Percentiles rank a stretch among this genome's conserved stretches.
Evolutionary conservation across 352 stramenopile species (phyloP).

Genomic region (Phytophthora podocarpi): DNA sequence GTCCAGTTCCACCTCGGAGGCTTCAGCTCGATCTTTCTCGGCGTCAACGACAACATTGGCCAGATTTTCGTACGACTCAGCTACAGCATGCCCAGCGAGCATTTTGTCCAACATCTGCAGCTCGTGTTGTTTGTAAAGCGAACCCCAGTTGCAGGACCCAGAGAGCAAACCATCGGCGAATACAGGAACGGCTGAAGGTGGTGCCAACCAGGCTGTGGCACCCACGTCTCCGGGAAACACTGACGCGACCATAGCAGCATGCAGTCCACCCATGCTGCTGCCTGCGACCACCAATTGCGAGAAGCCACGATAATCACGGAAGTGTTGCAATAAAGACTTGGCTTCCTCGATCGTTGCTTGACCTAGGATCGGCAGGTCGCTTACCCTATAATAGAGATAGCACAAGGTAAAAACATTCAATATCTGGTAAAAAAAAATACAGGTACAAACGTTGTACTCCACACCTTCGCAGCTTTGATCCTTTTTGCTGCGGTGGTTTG

Average conservation of each 20-base stretch:
- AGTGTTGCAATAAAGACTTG: slow-evolving; percentile 77
- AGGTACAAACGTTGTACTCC: neutral
- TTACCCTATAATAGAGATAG: slow-evolving; percentile 50
- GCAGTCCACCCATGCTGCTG: slow-evolving; percentile 79
- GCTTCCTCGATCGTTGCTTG: slow-evolving; percentile 85
- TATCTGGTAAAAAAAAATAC: neutral
- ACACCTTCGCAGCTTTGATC: slow-evolving; percentile 74
- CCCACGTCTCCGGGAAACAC: slow-evolving; percentile 74
- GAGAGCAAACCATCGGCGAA: slow-evolving; percentile 80
- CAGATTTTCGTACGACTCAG: slow-evolving; percentile 31
- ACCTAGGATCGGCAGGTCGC: slow-evolving; percentile 71
- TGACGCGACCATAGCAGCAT: slow-evolving; percentile 78
- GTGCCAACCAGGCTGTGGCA: slow-evolving; percentile 70
- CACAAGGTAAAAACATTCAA: neutral
- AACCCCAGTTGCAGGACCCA: slow-evolving; percentile 78
- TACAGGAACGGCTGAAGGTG: slow-evolving; percentile 68
- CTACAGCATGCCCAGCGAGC: slow-evolving; percentile 44
- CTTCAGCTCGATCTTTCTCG: neutral
- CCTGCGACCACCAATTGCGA: slow-evolving; percentile 70
- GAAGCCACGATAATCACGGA: slow-evolving; percentile 54
- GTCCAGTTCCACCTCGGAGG: slow-evolving; percentile 29
- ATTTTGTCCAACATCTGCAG: slow-evolving; percentile 76
- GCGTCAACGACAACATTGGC: neutral
- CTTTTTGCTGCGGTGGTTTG: slow-evolving; percentile 67
- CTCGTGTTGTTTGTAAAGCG: slow-evolving; percentile 72